Conservation (phyloP, 225 moss, liverwort and hornwort genomes). For the Lunularia cruciata region DNA sequence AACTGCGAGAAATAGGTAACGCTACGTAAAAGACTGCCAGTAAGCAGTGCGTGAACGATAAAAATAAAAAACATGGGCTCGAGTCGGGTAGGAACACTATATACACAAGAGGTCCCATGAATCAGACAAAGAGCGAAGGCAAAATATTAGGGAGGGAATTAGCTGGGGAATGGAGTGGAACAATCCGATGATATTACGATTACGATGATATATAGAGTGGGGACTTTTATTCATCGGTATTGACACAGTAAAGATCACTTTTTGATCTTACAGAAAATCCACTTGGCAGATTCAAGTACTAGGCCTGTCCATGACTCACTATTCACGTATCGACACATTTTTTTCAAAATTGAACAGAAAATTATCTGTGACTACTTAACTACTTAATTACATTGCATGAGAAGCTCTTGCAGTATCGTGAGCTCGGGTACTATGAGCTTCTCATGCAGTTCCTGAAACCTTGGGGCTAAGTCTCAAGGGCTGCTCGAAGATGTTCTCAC, state of each 20-base stretch:
- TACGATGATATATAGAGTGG: too few relatives aligned
- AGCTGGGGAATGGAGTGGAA: too few relatives aligned
- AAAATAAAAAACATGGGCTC: too few relatives aligned
- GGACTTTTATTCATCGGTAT: conserved; percentile 24
- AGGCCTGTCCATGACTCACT: not conserved
- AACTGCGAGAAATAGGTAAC: too few relatives aligned
- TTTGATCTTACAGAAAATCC: conserved; percentile 9
- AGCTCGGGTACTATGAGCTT: not conserved
- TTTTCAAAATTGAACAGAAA: conserved; percentile 8
- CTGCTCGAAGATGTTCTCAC: not conserved
- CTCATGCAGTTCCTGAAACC: not conserved
- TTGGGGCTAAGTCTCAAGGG: not conserved
- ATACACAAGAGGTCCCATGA: too few relatives aligned
- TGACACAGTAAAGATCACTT: conserved; percentile 5
- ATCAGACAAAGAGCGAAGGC: too few relatives aligned
- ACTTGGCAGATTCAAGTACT: conserved; percentile 14
- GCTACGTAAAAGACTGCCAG: too few relatives aligned
- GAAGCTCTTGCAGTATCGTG: not conserved
- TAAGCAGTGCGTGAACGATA: too few relatives aligned
- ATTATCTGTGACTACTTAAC: conserved; percentile 8
- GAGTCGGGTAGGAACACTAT: too few relatives aligned
- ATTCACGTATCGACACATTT: conserved; percentile 4
- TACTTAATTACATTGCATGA: conserved; percentile 21
- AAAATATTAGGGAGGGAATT: too few relatives aligned
- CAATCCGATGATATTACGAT: too few relatives aligned